Conservation (phyloP, 202 grass and related monocot species). For the Sporobolus alterniflorus region DNA sequence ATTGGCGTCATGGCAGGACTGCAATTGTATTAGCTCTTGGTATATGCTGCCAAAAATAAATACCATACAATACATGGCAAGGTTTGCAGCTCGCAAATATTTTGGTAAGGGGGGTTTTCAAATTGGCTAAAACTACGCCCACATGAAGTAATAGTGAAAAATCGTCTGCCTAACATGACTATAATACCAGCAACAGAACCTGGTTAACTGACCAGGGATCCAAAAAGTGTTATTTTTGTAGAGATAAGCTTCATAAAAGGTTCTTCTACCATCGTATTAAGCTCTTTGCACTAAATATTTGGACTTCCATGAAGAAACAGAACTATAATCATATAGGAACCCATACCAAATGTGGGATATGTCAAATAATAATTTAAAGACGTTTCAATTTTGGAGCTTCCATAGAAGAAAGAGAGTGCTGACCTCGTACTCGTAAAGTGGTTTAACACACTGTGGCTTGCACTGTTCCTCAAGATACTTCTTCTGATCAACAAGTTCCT, state of each 20-base stretch:
- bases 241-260: background rate
- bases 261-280: background rate
- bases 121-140: background rate
- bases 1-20: too few relatives aligned
- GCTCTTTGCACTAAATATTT: background rate
- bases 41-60: background rate
- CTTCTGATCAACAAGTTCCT: conserved; percentile 69
- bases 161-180: background rate
- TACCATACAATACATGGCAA: conserved; percentile 9
- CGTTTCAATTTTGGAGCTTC: background rate
- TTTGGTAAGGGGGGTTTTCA: background rate
- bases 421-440: conserved; percentile 68
- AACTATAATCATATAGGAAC: background rate
- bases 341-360: background rate
- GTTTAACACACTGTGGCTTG: conserved; percentile 69
- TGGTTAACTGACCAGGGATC: background rate
- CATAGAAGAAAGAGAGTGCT: conserved; percentile 1
- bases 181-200: background rate
- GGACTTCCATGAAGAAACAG: background rate
- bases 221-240: background rate
- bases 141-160: background rate
- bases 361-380: background rate
- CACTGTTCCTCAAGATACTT: conserved; percentile 69
- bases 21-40: background rate
- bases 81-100: background rate